Conservation (phyloP, 345 rosid genomes). For the Sonneratia caseolaris region DNA sequence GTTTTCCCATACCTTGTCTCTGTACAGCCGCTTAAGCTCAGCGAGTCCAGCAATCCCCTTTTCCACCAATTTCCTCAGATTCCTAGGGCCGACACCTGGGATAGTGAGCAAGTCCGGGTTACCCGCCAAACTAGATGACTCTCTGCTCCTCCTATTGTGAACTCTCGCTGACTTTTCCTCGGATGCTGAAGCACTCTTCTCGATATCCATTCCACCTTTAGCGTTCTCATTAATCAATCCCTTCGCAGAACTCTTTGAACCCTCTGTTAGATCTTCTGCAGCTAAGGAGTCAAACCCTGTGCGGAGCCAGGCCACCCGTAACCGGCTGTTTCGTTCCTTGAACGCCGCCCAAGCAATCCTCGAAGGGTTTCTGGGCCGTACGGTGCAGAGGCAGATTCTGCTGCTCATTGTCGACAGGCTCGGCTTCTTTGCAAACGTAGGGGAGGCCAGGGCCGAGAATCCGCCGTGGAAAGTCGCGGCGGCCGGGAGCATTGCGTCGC, state of each 20-base stretch:
- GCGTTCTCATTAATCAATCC: slow-evolving; percentile 8
- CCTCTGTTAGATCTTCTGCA: slow-evolving; percentile 15
- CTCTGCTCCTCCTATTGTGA: slow-evolving; percentile 35
- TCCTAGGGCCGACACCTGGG: slow-evolving; percentile 93
- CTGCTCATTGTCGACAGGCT: slow-evolving; percentile 1
- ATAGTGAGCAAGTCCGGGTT: slow-evolving; percentile 81
- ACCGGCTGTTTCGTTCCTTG: slow-evolving; percentile 22
- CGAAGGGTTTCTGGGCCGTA: slow-evolving; percentile 13
- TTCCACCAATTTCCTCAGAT: slow-evolving; percentile 79
- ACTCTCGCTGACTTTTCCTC: slow-evolving; percentile 25
- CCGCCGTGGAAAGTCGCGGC: slow-evolving; percentile 13
- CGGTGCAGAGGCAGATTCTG: slow-evolving; percentile 23
- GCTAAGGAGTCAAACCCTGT: slow-evolving; percentile 23
- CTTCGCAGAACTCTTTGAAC: slow-evolving; percentile 12
- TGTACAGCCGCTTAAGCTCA: slow-evolving; percentile 91
- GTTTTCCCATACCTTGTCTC: slow-evolving; percentile 47
- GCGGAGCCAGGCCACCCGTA: slow-evolving; percentile 31
- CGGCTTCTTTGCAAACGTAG: slow-evolving; percentile 12
- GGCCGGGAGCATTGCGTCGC: slow-evolving; percentile 20
- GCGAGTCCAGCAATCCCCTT: slow-evolving; percentile 81
- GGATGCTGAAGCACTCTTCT: slow-evolving; percentile 3
- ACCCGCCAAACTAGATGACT: slow-evolving; percentile 27
- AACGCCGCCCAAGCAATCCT: slow-evolving; percentile 35
- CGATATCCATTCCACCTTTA: background rate
- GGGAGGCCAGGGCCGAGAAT: slow-evolving; percentile 9